These are phyloP conservation scores for Begonia masoniana DNA, from an alignment of 306 rosid species.

Conservation along the genomic window DNA sequence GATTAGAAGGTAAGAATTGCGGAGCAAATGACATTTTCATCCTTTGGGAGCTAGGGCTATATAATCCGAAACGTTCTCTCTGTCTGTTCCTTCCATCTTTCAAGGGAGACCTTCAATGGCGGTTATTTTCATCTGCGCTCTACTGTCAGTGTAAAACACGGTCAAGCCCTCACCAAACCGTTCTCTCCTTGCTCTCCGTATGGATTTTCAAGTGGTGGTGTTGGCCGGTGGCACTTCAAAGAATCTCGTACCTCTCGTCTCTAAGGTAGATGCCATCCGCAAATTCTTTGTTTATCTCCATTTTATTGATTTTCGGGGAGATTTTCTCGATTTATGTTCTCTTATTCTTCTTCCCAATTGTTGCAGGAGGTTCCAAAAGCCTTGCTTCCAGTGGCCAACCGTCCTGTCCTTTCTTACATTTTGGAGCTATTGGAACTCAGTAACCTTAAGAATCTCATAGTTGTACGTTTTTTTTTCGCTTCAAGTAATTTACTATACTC, in stretches of 20 bases:
- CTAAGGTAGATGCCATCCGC: slow-evolving; percentile 44
- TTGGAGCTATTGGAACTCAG: slow-evolving; percentile 70
- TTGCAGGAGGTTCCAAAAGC: slow-evolving; percentile 88
- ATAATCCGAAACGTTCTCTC: too few species aligned
- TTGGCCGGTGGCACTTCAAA: slow-evolving; percentile 84
- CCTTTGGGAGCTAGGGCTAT: too few species aligned
- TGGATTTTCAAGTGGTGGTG: slow-evolving; percentile 96
- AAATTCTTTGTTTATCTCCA: neutral
- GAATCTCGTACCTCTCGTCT: slow-evolving; percentile 77
- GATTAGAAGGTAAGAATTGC: too few species aligned
- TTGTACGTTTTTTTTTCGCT: slow-evolving; percentile 32
- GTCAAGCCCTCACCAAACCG: slow-evolving; percentile 6
- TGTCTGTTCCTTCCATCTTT: too few species aligned
- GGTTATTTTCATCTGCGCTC: too few species aligned
- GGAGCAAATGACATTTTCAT: too few species aligned
- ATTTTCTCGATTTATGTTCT: too few species aligned
- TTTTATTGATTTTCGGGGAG: neutral
- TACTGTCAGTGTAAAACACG: neutral
- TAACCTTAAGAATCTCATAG: slow-evolving; percentile 85
- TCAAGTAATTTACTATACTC: neutral
- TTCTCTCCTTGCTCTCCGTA: slow-evolving; percentile 4
- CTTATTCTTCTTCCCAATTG: neutral
- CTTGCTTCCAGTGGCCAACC: slow-evolving; percentile 83
- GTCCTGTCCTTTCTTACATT: slow-evolving; percentile 79
- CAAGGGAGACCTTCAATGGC: too few species aligned